Base-by-base conservation (phyloP, 805 yeast species). In the Saccharomycopsis fermentans region DNA sequence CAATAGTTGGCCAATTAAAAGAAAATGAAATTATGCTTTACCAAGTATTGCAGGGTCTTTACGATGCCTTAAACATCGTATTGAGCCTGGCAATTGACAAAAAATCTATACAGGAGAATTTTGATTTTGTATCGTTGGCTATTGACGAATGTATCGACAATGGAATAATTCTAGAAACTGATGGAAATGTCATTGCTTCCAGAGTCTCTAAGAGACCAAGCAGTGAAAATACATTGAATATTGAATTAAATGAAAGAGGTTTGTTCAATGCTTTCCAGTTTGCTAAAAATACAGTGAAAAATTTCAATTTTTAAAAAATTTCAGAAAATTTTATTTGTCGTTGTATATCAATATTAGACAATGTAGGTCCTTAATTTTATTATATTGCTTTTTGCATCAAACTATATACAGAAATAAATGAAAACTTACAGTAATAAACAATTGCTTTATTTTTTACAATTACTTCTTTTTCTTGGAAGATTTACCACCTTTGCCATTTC, bases 81-180 rank as follows among this genome's bases (percentile, higher is more conserved):
- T 75, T 91, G 61, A 82, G 79, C 65, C 77, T 75, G 64, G 77
- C 87, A 14, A 75, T 91, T 62, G 98, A 94, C 71, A 88, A 84
- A 70, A 78, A 83, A 64, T 80, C 91, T 2, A 74, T 92, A 52
- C 80, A 84, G 66, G 96, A 88, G 63, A 81, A 85, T 69, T 94
- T 86, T 69, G 99, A 94, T 71, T 77, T 88, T 77, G 86, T 90
- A 40, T 77, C 89, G 51, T 78, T 94, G 70, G 88, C 95, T 3
- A 80, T 91, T 51, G 99, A 94, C 71, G 98, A 94, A 73, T 80
- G 95, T 9, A 77, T 94, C 55, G 99, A 94, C 69, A 96, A 91
- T 69, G 99, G 98, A 47, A 82, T 94, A 63, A 83, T 94, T 58
- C 78, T 94, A 65, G 97, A 94, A 71, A 86, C 90, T 29, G 97